Conservation (phyloP, 1,284 basidiomycete species). For the Chondrostereum purpureum region DNA sequence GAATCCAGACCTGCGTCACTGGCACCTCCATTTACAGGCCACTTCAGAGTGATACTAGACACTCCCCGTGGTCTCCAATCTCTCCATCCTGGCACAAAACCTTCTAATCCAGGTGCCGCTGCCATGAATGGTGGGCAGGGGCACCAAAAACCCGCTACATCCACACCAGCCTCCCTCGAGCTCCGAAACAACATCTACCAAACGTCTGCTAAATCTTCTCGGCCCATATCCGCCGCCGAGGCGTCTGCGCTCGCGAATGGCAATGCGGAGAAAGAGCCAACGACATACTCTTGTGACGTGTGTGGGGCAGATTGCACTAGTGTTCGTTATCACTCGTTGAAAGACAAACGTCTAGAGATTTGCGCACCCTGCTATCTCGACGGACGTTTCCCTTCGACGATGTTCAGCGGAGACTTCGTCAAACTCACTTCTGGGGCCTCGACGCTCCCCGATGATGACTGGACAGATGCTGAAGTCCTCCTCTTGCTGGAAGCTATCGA, state of each 20-base stretch:
- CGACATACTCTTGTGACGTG: constrained; percentile 82
- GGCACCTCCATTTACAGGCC: constrained; percentile 96
- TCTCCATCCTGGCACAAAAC: constrained; percentile 85
- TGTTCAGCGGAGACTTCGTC: constrained; percentile 98
- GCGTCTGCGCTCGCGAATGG: constrained; percentile 41
- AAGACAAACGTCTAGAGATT: constrained; percentile 86
- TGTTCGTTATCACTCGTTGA: constrained; percentile 89
- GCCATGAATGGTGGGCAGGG: constrained; percentile 47
- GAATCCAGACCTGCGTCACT: constrained; percentile 92
- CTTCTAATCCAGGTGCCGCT: constrained; percentile 36
- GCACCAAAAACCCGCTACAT: constrained; percentile 14
- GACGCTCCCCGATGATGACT: constrained; percentile 60
- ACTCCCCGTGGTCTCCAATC: constrained; percentile 95
- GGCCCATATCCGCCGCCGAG: constrained; percentile 43
- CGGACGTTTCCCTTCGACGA: constrained; percentile 91
- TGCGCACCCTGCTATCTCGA: constrained; percentile 92
- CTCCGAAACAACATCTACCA: constrained; percentile 85
- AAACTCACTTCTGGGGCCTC: constrained; percentile 58
- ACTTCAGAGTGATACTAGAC: constrained; percentile 96
- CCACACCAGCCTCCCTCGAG: constrained; percentile 68
- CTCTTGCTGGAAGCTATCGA: constrained; percentile 91
- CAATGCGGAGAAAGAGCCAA: constrained; percentile 42
- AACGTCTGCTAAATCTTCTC: constrained; percentile 78
- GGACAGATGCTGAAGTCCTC: constrained; percentile 90
- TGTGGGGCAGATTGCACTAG: constrained; percentile 91